Evolutionary conservation across 805 yeast species (phyloP), one percentile per base, ranked within the genome.

Genomic region (Ogataea paraovalis): DNA sequence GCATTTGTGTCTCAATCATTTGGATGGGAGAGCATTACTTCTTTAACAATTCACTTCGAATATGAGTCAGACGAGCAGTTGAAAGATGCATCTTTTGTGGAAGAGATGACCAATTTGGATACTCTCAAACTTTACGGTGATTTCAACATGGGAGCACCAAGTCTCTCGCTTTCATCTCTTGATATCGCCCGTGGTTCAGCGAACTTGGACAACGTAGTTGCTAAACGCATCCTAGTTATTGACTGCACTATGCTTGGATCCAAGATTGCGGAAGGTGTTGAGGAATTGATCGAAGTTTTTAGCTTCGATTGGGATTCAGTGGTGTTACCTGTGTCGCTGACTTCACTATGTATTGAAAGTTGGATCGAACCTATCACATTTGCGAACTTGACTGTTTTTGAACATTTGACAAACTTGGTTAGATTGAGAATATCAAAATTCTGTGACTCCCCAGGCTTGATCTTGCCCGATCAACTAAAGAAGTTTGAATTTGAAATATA

Each of bases 401-500:
- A 39, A 39, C 21, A 39, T 19, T 23, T 39, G 19, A 22, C 16
- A n/a, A 39, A 21, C n/a, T 14, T 39, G 30, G 8, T 9, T 12
- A 22, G 14, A 23, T 23, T 39, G 8, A 23, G 27, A n/a, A 22
- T 39, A 21, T 22, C 18, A 13, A 16, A 23, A 6, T 16, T 22
- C 22, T 22, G 18, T 22, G 41, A 39, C 22, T 22, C 41, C 10
- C 18, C 12, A 13, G 41, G 41, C 14, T 39, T 39, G 32, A 39
- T 22, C 18, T 39, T 39, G 22, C 41, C 41, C 16, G 9, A 8
- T 16, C 2, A 39, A n/a, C 19, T 39, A n/a, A 16, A 23, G 14
- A 21, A 39, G 8, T 23, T 39, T 39, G 41, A 39, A 9, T 23
- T 39, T 39, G 32, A 39, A 39, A 39, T 22, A 39, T 39, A 22